A percentile compares a stretch with the other conserved stretches of the same genome.
Conservation (phyloP, 2,329 filamentous ascomycete species). For the Coleophoma eucalyptorum region DNA sequence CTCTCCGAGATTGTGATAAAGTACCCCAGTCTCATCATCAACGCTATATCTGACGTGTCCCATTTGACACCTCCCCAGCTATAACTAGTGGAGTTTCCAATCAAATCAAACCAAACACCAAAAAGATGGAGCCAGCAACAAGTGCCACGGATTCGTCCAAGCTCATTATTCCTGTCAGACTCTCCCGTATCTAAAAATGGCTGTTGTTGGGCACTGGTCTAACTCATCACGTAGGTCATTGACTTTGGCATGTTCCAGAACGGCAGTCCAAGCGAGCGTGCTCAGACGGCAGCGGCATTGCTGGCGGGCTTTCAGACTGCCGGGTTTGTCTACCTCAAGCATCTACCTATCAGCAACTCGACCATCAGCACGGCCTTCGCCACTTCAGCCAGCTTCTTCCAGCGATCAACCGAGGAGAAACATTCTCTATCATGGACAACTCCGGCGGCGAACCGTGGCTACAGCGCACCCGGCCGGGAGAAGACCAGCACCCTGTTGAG, state of each 20-base stretch:
- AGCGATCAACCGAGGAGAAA: constrained; percentile 54
- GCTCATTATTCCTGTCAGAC: constrained; percentile 49
- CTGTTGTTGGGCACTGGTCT: not conserved
- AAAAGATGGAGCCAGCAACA: too few species aligned
- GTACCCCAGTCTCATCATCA: too few species aligned
- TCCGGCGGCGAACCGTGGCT: constrained; percentile 70
- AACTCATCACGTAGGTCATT: constrained; percentile 54
- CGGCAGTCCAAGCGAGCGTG: constrained; percentile 56
- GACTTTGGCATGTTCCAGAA: constrained; percentile 72
- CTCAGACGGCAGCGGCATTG: constrained; percentile 65
- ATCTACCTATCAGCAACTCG: constrained; percentile 64
- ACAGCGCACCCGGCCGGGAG: constrained; percentile 67
- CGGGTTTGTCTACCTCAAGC: constrained; percentile 85
- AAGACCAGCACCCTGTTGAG: constrained; percentile 61
- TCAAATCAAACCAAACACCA: too few species aligned
- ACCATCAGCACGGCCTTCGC: constrained; percentile 60
- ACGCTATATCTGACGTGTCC: too few species aligned
- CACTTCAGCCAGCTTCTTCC: constrained; percentile 69
- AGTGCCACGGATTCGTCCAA: constrained; percentile 43
- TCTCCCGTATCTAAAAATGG: constrained; percentile 2
- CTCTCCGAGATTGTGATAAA: too few species aligned
- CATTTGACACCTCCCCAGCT: too few species aligned
- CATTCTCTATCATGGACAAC: constrained; percentile 66
- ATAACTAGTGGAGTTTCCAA: too few species aligned
- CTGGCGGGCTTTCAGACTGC: constrained; percentile 78